These are phyloP conservation scores for Ophiostoma montium DNA, from an alignment of 2,329 filamentous ascomycete genomes.

Conservation along the genomic window DNA sequence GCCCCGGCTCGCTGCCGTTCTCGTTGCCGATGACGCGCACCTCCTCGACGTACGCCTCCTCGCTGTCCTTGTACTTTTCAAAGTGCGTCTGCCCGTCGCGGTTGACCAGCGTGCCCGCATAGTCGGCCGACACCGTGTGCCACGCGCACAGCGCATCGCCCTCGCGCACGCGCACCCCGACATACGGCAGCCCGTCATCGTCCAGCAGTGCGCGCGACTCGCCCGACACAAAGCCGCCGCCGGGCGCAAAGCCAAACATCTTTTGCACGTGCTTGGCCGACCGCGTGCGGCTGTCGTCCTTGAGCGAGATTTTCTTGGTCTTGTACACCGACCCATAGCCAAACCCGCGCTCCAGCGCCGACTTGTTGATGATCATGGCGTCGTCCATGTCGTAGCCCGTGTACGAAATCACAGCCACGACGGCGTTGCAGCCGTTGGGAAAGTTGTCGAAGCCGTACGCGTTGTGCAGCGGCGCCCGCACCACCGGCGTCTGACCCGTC, in stretches of 20 bases:
- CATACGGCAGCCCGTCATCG: conserved; percentile 70
- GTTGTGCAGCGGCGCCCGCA: conserved; percentile 84
- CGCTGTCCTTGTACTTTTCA: conserved; percentile 87
- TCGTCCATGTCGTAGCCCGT: conserved; percentile 99
- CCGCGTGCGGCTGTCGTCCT: conserved; percentile 58
- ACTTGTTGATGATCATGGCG: conserved; percentile 99
- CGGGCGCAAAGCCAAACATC: conserved; percentile 82
- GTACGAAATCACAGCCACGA: conserved; percentile 96
- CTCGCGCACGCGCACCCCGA: conserved; percentile 64
- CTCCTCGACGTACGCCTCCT: conserved; percentile 81
- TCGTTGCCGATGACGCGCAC: conserved; percentile 83
- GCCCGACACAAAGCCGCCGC: conserved; percentile 55
- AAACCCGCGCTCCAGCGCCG: conserved; percentile 87
- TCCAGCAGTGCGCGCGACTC: conserved; percentile 62
- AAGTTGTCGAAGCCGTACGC: conserved; percentile 97
- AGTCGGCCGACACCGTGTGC: conserved; percentile 74
- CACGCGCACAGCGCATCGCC: conserved; percentile 81
- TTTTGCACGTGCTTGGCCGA: conserved; percentile 59
- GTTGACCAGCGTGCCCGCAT: conserved; percentile 66
- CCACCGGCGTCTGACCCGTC: conserved; percentile 89
- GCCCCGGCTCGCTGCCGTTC: conserved; percentile 65
- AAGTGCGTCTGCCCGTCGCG: conserved; percentile 74
- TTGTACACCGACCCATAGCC: conserved; percentile 96
- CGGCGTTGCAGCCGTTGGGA: conserved; percentile 86
- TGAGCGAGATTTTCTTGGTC: conserved; percentile 79